These are phyloP conservation scores for Trichosanthes truncata DNA, from an alignment of 306 rosid species.

Conservation along the genomic window DNA sequence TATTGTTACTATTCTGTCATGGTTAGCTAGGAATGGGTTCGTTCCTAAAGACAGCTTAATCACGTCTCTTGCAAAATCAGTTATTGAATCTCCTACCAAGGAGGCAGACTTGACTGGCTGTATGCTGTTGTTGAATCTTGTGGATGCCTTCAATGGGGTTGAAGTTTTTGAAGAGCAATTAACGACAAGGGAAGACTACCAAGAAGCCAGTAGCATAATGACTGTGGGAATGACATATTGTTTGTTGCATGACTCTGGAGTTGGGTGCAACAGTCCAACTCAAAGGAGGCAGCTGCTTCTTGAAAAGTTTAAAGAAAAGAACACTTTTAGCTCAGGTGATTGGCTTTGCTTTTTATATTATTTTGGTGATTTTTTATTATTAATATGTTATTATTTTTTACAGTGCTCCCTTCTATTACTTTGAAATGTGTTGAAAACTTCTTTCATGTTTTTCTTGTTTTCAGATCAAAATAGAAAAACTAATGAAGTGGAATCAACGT, in stretches of 20 bases:
- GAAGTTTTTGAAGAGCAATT: conserved; percentile 89
- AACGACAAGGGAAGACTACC: conserved; percentile 69
- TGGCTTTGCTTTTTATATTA: conserved; percentile 8
- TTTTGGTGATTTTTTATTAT: neutral
- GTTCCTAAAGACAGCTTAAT: conserved; percentile 71
- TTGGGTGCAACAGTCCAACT: conserved; percentile 47
- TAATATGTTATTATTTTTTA: neutral
- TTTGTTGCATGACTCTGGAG: conserved; percentile 64
- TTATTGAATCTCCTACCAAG: conserved; percentile 66
- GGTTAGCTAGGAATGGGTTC: conserved; percentile 87
- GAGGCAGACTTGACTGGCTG: conserved; percentile 69
- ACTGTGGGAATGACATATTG: conserved; percentile 86
- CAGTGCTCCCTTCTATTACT: neutral
- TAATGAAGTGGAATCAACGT: conserved; percentile 74
- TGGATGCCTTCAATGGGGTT: conserved; percentile 78
- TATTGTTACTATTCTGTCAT: conserved; percentile 65
- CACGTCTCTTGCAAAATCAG: conserved; percentile 70
- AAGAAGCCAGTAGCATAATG: conserved; percentile 72
- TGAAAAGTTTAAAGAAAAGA: conserved; percentile 72
- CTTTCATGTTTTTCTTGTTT: conserved; percentile 1
- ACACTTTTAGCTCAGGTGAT: conserved; percentile 49
- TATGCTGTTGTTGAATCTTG: conserved; percentile 77
- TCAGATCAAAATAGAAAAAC: conserved; percentile 65
- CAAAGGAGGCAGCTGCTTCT: conserved; percentile 65
- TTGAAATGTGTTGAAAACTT: conserved; percentile 1